phyloP scores from a whole-genome alignment of 2,329 filamentous ascomycete genomes.

The Paramyrothecium roridum region DNA sequence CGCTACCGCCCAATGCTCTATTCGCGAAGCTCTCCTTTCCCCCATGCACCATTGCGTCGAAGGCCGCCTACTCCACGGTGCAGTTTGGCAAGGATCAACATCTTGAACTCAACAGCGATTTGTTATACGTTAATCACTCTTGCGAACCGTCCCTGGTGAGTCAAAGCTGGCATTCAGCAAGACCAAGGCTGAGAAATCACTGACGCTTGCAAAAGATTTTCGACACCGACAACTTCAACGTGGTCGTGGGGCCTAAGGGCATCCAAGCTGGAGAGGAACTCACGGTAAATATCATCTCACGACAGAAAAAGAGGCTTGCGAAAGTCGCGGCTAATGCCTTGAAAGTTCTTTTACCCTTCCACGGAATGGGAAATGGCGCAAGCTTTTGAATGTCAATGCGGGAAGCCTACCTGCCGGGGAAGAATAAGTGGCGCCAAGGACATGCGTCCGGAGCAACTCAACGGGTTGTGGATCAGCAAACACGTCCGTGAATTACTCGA shows the following conservation, averaged over 20 bases:
- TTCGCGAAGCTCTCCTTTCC: conserved; percentile 67
- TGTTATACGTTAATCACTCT: conserved; percentile 67
- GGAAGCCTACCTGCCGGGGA: conserved; percentile 54
- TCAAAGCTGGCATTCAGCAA: conserved; percentile 12
- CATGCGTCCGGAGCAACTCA: conserved; percentile 52
- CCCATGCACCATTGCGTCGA: conserved; percentile 51
- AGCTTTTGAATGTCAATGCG: conserved; percentile 65
- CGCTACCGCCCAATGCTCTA: conserved; percentile 59
- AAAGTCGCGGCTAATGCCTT: no score
- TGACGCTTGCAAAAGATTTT: conserved; percentile 47
- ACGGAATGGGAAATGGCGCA: conserved; percentile 75
- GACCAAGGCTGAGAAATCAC: no score
- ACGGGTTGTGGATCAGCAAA: conserved; percentile 58
- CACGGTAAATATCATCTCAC: conserved; percentile 35
- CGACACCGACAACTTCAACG: conserved; percentile 52
- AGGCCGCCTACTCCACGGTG: conserved; percentile 62
- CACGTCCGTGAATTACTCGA: conserved; percentile 57
- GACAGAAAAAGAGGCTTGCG: no score
- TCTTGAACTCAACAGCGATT: conserved; percentile 61
- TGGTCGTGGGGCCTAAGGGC: conserved; percentile 57
- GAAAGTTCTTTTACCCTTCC: conserved; percentile 69
- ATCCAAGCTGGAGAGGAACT: conserved; percentile 55
- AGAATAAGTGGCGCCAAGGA: conserved; percentile 60
- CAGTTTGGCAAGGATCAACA: conserved; percentile 55
- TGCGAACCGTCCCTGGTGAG: conserved; percentile 63